Evolutionary conservation across 1,139 yeast genomes (phyloP).

Genomic region (Nakaseomyces delphensis): DNA sequence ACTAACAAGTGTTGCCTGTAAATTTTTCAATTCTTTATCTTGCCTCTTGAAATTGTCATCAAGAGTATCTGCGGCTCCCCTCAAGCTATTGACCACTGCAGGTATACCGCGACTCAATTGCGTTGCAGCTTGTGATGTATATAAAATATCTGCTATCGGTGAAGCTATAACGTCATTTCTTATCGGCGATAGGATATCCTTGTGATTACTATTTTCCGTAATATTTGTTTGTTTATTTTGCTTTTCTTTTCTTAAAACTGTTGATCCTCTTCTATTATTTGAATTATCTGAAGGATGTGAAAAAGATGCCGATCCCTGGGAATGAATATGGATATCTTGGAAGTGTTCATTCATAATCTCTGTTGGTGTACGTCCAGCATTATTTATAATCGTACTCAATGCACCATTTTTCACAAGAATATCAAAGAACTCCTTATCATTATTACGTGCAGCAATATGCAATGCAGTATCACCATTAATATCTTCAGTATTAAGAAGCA

Average conservation of each 20-base stretch:
- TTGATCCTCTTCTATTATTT: neutral
- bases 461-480: slow-evolving; percentile 80
- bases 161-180: slow-evolving; percentile 9
- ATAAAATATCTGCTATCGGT: slow-evolving; percentile 14
- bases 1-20: slow-evolving; percentile 21
- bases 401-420: slow-evolving; percentile 68
- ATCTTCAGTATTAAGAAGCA: slow-evolving; percentile 70
- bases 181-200: slow-evolving; percentile 2
- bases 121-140: slow-evolving; percentile 30
- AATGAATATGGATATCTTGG: slow-evolving; percentile 12
- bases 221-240: neutral
- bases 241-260: neutral
- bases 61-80: slow-evolving; percentile 47
- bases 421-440: slow-evolving; percentile 67
- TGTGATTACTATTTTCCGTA: slow-evolving; percentile 7
- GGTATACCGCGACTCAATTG: slow-evolving; percentile 27
- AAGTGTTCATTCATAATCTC: slow-evolving; percentile 40
- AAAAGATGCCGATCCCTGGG: neutral
- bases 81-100: slow-evolving; percentile 30
- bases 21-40: slow-evolving; percentile 15
- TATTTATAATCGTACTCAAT: slow-evolving; percentile 59
- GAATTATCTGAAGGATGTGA: slow-evolving; percentile 3
- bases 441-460: slow-evolving; percentile 69
- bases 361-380: slow-evolving; percentile 64
- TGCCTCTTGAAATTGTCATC: slow-evolving; percentile 20